A percentile compares a stretch with the other conserved stretches of the same genome.
phyloP scores from a whole-genome alignment of 306 rosid genomes.

The Mucuna pruriens region DNA sequence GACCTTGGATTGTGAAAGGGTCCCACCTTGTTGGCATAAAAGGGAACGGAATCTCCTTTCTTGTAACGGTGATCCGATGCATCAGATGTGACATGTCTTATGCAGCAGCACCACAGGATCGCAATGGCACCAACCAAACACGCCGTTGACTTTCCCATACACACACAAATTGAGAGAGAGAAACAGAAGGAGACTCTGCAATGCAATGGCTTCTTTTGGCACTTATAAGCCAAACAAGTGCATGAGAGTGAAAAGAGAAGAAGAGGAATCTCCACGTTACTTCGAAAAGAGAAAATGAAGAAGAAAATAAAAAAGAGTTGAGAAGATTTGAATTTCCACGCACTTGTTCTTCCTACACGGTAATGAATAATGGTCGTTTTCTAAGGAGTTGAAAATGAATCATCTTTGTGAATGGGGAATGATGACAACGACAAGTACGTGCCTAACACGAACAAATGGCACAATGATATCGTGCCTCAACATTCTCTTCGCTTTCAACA shows the following conservation, averaged over 20 bases:
- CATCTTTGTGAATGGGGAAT: conserved; percentile 36
- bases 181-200: not conserved
- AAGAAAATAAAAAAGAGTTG: not conserved
- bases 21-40: conserved; percentile 69
- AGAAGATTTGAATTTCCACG: conserved; percentile 37
- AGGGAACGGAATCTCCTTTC: conserved; percentile 57
- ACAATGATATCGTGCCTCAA: not conserved
- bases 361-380: conserved; percentile 2
- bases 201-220: conserved; percentile 29
- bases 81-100: conserved; percentile 51
- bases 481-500: conserved; percentile 1
- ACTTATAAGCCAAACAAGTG: conserved; percentile 31
- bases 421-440: conserved; percentile 28
- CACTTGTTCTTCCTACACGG: not conserved
- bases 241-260: conserved; percentile 34
- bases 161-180: conserved; percentile 5
- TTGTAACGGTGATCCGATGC: conserved; percentile 62
- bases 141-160: conserved; percentile 51
- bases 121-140: conserved; percentile 49
- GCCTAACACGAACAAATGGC: conserved; percentile 31
- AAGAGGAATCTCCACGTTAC: conserved; percentile 38
- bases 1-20: conserved; percentile 76
- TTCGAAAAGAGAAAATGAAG: not conserved
- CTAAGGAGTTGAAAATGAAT: conserved; percentile 37
- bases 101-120: conserved; percentile 44